These are phyloP conservation scores for Ceratocystis papillata DNA, from an alignment of 2,329 filamentous ascomycete genomes.

Conservation along the genomic window DNA sequence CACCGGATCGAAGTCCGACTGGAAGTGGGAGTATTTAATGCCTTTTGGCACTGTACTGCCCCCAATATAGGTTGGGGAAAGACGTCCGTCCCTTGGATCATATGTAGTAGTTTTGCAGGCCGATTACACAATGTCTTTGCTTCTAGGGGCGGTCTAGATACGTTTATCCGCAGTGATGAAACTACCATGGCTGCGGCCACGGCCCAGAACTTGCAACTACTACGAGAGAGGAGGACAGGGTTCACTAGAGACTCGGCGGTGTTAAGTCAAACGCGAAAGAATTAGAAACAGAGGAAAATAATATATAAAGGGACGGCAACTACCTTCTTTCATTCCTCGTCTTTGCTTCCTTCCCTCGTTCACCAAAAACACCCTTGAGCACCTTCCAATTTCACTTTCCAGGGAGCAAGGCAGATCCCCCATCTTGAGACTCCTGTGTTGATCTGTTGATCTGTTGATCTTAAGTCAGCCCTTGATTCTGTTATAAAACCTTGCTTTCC, in stretches of 20 bases:
- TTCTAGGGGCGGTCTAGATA: background rate
- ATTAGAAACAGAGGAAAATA: background rate
- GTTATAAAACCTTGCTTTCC: background rate
- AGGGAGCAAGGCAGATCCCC: conserved; percentile 9
- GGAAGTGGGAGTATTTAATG: too few relatives aligned
- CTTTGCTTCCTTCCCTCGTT: background rate
- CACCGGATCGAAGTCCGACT: too few relatives aligned
- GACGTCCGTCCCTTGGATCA: conserved; percentile 3
- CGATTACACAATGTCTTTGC: conserved; percentile 4
- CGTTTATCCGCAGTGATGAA: background rate
- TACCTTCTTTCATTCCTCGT: background rate
- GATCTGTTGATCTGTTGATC: background rate
- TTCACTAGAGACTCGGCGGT: background rate
- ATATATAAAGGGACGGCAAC: conserved; percentile 3
- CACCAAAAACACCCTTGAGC: conserved; percentile 2
- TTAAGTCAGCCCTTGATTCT: background rate
- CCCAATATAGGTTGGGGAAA: background rate
- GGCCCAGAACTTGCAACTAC: background rate
- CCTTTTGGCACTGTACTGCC: too few relatives aligned
- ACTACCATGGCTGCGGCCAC: background rate
- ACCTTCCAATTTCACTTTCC: conserved; percentile 1
- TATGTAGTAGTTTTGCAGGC: background rate
- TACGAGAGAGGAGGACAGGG: background rate
- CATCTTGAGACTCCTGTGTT: background rate
- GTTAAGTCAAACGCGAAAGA: background rate